Evolutionary conservation across 2,329 filamentous ascomycete genomes (phyloP).

Genomic region (Thelonectria discophora): DNA sequence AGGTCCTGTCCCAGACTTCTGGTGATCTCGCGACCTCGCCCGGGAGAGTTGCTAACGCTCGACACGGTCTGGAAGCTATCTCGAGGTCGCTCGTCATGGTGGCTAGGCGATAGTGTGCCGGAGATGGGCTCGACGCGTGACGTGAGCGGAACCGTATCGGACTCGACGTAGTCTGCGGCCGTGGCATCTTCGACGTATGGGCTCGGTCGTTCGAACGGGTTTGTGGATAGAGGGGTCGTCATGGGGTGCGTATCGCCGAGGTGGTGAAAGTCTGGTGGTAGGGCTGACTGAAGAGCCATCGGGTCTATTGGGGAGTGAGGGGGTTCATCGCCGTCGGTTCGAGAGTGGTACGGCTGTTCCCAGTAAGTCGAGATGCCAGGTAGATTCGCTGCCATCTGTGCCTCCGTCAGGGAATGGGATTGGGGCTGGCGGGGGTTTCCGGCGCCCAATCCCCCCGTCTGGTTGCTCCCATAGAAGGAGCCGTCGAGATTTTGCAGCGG

Average conservation of each 20-base stretch:
- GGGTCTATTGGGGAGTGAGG: conserved; percentile 63
- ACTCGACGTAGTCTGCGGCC: conserved; percentile 57
- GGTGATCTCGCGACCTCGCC: conserved; percentile 62
- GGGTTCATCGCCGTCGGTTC: conserved; percentile 48
- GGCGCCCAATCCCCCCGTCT: conserved; percentile 22
- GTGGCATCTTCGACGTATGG: conserved; percentile 48
- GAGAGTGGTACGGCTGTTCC: conserved; percentile 56
- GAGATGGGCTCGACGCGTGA: conserved; percentile 64
- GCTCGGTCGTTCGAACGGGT: conserved; percentile 45
- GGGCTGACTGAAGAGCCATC: conserved; percentile 62
- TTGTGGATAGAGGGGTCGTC: conserved; percentile 37
- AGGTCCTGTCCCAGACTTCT: conserved; percentile 61
- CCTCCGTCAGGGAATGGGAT: conserved; percentile 22
- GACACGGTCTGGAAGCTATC: conserved; percentile 68
- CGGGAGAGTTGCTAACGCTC: conserved; percentile 64
- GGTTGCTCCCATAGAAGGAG: conserved; percentile 26
- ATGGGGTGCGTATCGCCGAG: conserved; percentile 22
- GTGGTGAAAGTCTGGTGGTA: conserved; percentile 61
- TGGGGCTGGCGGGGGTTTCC: conserved; percentile 21
- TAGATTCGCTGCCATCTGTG: conserved; percentile 45
- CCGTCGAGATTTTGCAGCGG: conserved; percentile 70
- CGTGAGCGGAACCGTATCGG: conserved; percentile 67
- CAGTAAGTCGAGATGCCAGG: conserved; percentile 62
- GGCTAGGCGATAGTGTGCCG: conserved; percentile 55
- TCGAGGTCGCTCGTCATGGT: conserved; percentile 53